A percentile compares a stretch with the other conserved stretches of the same genome.
Conservation (phyloP, 768 basidiomycete species). For the Tylopilus sp. region DNA sequence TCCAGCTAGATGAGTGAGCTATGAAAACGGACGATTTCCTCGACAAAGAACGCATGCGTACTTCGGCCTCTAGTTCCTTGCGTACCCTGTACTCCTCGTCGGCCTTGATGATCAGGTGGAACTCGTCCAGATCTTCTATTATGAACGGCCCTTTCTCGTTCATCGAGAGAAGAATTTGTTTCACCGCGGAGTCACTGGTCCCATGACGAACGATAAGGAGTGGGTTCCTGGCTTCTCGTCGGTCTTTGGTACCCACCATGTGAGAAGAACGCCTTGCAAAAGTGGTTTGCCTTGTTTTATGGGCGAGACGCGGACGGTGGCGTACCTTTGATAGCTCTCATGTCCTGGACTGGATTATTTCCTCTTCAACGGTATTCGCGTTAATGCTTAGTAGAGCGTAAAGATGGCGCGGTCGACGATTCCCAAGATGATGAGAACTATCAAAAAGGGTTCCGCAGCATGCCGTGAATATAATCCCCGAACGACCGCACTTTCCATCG, state of each 20-base stretch:
- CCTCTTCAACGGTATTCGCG: background rate
- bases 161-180: constrained; percentile 80
- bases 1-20: constrained; percentile 51
- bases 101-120: constrained; percentile 78
- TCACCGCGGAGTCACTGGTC: constrained; percentile 80
- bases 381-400: background rate
- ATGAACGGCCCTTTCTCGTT: constrained; percentile 80
- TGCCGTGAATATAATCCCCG: too few relatives aligned
- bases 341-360: constrained; percentile 17
- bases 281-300: constrained; percentile 2
- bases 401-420: too few relatives aligned
- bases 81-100: constrained; percentile 76
- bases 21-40: background rate
- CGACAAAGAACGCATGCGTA: constrained; percentile 19
- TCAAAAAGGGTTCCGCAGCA: too few relatives aligned
- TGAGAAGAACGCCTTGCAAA: constrained; percentile 56
- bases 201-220: background rate
- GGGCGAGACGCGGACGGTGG: constrained; percentile 4
- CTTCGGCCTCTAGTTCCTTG: constrained; percentile 73
- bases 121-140: constrained; percentile 83
- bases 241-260: constrained; percentile 45
- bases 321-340: constrained; percentile 67
- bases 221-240: background rate
- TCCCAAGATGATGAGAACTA: too few relatives aligned
- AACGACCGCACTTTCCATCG: too few relatives aligned